A percentile compares a stretch with the other conserved stretches of the same genome.
Evolutionary conservation across 148 eudicot species (phyloP).

Genomic region (Heliosperma pusillum): DNA sequence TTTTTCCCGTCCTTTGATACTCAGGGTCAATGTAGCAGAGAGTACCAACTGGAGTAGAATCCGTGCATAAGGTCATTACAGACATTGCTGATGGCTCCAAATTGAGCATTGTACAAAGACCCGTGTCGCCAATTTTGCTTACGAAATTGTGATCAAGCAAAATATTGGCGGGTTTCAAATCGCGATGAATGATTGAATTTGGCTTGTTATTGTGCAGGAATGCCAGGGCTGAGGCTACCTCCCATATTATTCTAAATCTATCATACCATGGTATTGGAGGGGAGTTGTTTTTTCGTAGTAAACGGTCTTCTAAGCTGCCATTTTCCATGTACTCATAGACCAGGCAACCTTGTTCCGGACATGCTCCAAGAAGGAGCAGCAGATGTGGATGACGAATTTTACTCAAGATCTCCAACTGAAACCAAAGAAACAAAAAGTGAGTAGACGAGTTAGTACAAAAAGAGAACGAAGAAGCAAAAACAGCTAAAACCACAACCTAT

Average conservation of each 20-base stretch:
- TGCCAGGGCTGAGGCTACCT: slow-evolving; percentile 74
- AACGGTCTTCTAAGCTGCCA: slow-evolving; percentile 70
- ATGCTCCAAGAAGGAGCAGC: slow-evolving; percentile 77
- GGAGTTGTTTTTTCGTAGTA: slow-evolving; percentile 41
- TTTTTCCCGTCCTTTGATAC: slow-evolving; percentile 69
- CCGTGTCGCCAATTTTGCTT: slow-evolving; percentile 91
- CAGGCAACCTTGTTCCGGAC: slow-evolving; percentile 60
- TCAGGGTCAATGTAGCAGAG: slow-evolving; percentile 85
- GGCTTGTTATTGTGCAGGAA: slow-evolving; percentile 79
- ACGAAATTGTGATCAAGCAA: slow-evolving; percentile 71
- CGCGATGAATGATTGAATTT: slow-evolving; percentile 73
- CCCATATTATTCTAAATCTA: slow-evolving; percentile 73
- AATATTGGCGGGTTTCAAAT: slow-evolving; percentile 80
- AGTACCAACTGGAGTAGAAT: slow-evolving; percentile 64
- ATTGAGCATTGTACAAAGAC: slow-evolving; percentile 63
- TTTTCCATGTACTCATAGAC: slow-evolving; percentile 90
- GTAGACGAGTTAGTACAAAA: no score
- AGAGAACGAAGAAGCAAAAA: no score
- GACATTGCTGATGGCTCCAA: slow-evolving; percentile 34
- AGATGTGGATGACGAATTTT: slow-evolving; percentile 81
- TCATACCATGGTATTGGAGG: slow-evolving; percentile 69
- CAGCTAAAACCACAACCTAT: no score
- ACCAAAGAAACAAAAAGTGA: neutral
- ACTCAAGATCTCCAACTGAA: slow-evolving; percentile 78
- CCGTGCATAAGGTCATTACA: slow-evolving; percentile 35